Base-by-base conservation (phyloP, 2,329 filamentous ascomycete species). In the Xylariaceae sp. region DNA sequence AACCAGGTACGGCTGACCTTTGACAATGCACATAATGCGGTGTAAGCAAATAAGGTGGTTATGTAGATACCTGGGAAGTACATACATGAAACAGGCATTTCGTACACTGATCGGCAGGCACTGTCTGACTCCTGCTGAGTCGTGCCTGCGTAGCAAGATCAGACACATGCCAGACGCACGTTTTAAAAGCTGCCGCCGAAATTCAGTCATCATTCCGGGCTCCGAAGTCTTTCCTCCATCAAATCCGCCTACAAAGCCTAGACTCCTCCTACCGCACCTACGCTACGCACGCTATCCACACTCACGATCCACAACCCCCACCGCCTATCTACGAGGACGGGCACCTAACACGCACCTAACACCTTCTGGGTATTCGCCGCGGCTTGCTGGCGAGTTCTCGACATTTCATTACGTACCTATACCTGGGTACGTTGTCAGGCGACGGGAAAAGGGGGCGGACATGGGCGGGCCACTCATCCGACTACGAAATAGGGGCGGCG, bases 401-500 rank as follows among this genome's bases (percentile, higher is more conserved):
- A 49, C 37, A 41, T 50, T 47, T 47, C 32, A 34, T 34, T 34
- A 34, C 32, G 32, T 34, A 47, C 8, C 4, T 8, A 4, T 26
- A 4, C 26, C 26, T 54, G 19, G 51, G 19, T 42, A 36, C 34
- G 47, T 40, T 10, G 16, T 6, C n/a, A 29, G 32, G 40, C 37
- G 22, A 47, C 21, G 45, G 32, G 44, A 49, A 57, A 51, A 32
- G 34, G 55, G 51, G 47, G 41, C 44, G 34, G 41, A 15, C 32
- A 34, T 34, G 36, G 12, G 41, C 41, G 41, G 41, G 22, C 29
- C 44, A 18, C 29, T 29, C 54, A 51, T 50, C 39, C 41, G 54
- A 54, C 47, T 54, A 44, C 43, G 50, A 54, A 54, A 49, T 54
- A 44, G 40, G 39, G 37, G 43, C 43, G 48, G n/a, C n/a, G n/a